phyloP scores from a whole-genome alignment of 2,329 filamentous ascomycete species.

The Aureobasidium sp. region DNA sequence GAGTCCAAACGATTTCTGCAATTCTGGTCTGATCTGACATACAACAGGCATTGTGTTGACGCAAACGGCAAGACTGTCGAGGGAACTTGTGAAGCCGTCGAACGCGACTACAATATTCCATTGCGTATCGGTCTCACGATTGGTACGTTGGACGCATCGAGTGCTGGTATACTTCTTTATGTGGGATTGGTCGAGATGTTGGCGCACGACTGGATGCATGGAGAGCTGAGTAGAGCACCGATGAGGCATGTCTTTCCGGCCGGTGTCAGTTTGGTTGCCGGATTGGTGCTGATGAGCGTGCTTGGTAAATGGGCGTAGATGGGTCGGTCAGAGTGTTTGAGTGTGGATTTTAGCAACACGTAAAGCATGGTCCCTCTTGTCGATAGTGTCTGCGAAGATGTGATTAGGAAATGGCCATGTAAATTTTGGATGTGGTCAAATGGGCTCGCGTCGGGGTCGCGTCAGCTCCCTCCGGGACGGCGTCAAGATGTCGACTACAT shows the following conservation, averaged over 20 bases:
- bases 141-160: constrained; percentile 64
- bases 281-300: constrained; percentile 62
- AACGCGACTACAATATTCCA: constrained; percentile 57
- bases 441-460: neutral
- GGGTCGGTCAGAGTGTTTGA: neutral
- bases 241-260: constrained; percentile 39
- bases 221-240: constrained; percentile 40
- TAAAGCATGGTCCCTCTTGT: neutral
- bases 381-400: neutral
- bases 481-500: neutral
- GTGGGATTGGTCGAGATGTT: constrained; percentile 74
- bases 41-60: constrained; percentile 49
- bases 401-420: no score
- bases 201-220: constrained; percentile 61
- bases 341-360: neutral
- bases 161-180: constrained; percentile 70
- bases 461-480: neutral
- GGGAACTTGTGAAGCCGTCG: constrained; percentile 38
- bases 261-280: constrained; percentile 47
- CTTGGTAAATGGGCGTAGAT: constrained; percentile 64
- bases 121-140: constrained; percentile 64
- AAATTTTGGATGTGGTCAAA: neutral
- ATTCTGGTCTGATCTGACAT: constrained; percentile 19
- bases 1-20: constrained; percentile 27
- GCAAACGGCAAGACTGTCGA: constrained; percentile 28